These are phyloP conservation scores for Macrophomina pseudophaseolina DNA, from an alignment of 2,329 filamentous ascomycete species.

Conservation along the genomic window DNA sequence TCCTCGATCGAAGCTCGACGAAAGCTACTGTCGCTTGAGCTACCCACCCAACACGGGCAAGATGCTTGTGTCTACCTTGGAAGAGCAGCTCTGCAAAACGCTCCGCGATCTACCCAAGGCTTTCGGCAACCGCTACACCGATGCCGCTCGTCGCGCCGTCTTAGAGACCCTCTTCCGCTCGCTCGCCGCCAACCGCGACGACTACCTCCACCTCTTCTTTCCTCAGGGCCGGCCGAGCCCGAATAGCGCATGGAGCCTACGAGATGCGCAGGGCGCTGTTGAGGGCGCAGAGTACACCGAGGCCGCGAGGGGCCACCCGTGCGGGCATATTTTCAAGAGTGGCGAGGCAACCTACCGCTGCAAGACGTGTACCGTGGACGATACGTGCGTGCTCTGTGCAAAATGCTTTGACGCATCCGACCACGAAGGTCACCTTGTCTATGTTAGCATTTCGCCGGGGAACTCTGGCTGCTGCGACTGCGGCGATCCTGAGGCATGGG, in stretches of 20 bases:
- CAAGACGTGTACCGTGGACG: conserved; percentile 91
- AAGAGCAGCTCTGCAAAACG: conserved; percentile 82
- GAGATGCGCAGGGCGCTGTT: conserved; percentile 86
- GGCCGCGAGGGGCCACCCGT: conserved; percentile 87
- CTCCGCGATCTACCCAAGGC: conserved; percentile 77
- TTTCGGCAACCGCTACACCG: conserved; percentile 76
- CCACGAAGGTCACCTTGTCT: conserved; percentile 90
- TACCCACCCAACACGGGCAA: conserved; percentile 29
- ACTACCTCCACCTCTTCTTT: conserved; percentile 81
- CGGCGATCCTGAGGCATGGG: conserved; percentile 94
- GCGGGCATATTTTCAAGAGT: conserved; percentile 94
- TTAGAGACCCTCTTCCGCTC: conserved; percentile 84
- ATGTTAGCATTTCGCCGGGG: conserved; percentile 83
- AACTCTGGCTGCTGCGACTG: conserved; percentile 98
- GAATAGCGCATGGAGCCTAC: conserved; percentile 72
- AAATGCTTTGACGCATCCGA: conserved; percentile 95
- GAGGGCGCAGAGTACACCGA: conserved; percentile 95
- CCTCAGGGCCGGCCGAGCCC: conserved; percentile 70
- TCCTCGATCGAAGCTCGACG: conserved; percentile 16
- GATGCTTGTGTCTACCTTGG: conserved; percentile 59
- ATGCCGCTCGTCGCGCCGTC: conserved; percentile 72
- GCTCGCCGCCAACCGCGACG: conserved; percentile 74
- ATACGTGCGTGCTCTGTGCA: conserved; percentile 93
- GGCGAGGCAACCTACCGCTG: conserved; percentile 95
- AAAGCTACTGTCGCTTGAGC: conserved; percentile 14